Evolutionary conservation across 1,139 yeast species (phyloP), one percentile per base, ranked within the genome.

Genomic region (Geotrichum siamense): DNA sequence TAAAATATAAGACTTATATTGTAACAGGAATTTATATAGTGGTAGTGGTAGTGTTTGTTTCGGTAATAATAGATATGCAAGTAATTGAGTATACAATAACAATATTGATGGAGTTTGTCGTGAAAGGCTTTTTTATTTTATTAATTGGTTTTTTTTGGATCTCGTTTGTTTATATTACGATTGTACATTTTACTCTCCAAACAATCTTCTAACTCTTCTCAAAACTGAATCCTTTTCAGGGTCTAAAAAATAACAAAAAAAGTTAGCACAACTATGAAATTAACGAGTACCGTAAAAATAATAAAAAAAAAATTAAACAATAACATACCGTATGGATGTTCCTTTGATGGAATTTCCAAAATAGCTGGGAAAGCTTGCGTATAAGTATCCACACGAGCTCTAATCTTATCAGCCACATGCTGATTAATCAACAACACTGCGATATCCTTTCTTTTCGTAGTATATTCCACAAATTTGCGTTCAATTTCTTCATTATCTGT

Each of bases 221-320:
- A 91, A 74, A 45, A 91, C 87, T 19, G 95, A 82, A 65, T 91
- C 99, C 78, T 89, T 93, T 64, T 89, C 97, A 20, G 98, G 98
- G 64, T 91, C 89, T 57, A 36, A 21, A 19, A 35, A 16, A 34
- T 21, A 13, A 22, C 25, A 26, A 41, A 39, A 26, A 43, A 20
- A 13, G 22, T 9, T 25, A n/a, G 31, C 17, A n/a, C n/a, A n/a
- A n/a, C n/a, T n/a, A n/a, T n/a, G n/a, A n/a, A n/a, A n/a, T n/a
- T n/a, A n/a, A n/a, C n/a, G n/a, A n/a, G n/a, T n/a, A n/a, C n/a
- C n/a, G n/a, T n/a, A n/a, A n/a, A n/a, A n/a, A n/a, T n/a, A 28
- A 31, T 30, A 31, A 40, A 41, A 34, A 21, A 35, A 25, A 23
- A 31, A 27, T n/a, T 10, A 26, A n/a, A n/a, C n/a, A 10, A n/a